phyloP scores from a whole-genome alignment of 768 basidiomycete species.

The Pleurotus tuber-regium region DNA sequence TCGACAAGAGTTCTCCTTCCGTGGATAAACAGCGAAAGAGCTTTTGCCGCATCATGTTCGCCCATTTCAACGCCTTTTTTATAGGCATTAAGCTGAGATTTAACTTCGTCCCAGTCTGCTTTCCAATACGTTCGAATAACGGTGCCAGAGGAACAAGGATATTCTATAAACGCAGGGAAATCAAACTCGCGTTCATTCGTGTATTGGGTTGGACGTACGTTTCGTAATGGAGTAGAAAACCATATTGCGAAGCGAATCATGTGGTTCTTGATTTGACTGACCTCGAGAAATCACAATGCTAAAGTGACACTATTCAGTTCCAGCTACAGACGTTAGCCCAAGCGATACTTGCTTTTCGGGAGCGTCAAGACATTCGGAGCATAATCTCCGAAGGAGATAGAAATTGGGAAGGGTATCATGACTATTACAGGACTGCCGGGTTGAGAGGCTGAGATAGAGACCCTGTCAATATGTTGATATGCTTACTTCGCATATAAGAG shows the following conservation, averaged over 20 bases:
- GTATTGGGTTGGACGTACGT: too few relatives aligned
- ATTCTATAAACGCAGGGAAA: neutral
- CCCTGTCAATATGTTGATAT: too few relatives aligned
- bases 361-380: neutral
- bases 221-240: neutral
- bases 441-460: too few relatives aligned
- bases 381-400: neutral
- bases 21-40: neutral
- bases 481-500: constrained; percentile 17
- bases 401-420: neutral
- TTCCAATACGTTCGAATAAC: neutral
- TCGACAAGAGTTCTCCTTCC: neutral
- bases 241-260: neutral
- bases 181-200: too few relatives aligned
- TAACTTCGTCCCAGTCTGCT: constrained; percentile 1
- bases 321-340: too few relatives aligned
- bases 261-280: neutral
- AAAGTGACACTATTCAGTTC: neutral
- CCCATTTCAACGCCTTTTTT: neutral
- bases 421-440: neutral
- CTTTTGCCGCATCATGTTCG: neutral
- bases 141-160: neutral
- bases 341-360: neutral
- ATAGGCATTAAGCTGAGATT: neutral
- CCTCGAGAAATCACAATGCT: constrained; percentile 3